Conservation (phyloP, 2,329 filamentous ascomycete species). For the Paraphaeosphaeria sporulosa region DNA sequence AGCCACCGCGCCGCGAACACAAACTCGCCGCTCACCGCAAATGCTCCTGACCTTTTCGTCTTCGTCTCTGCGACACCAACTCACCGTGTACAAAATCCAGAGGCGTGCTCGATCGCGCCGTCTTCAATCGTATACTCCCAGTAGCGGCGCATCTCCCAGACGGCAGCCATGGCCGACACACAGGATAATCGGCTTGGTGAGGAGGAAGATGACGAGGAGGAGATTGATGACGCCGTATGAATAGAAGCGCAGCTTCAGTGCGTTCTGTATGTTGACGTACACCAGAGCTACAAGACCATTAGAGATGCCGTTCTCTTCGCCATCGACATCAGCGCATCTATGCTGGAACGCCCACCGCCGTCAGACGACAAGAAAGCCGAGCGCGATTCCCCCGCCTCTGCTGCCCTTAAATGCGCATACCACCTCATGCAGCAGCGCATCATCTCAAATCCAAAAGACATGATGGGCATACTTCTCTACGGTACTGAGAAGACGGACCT, state of each 20-base stretch:
- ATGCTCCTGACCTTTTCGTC: background rate
- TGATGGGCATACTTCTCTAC: conserved; percentile 95
- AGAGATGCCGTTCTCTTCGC: conserved; percentile 99
- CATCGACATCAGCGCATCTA: conserved; percentile 87
- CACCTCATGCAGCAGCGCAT: conserved; percentile 98
- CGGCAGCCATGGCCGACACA: conserved; percentile 39
- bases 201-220: conserved; percentile 74
- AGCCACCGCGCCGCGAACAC: conserved; percentile 14
- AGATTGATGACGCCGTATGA: conserved; percentile 70
- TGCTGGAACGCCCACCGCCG: conserved; percentile 73
- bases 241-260: background rate
- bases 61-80: background rate
- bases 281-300: conserved; percentile 80
- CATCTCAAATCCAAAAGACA: conserved; percentile 93
- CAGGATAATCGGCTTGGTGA: conserved; percentile 46
- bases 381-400: conserved; percentile 78
- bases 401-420: conserved; percentile 92
- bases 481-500: conserved; percentile 77
- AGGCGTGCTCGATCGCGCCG: background rate
- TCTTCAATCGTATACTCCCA: background rate
- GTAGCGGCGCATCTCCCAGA: background rate
- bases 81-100: background rate
- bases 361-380: conserved; percentile 74
- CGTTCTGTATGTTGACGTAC: conserved; percentile 18
- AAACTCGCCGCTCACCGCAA: conserved; percentile 6